Evolutionary conservation across 257 asterid genomes (phyloP), one percentile per base, ranked within the genome.

Genomic region (Fraxinus quadrangulata): DNA sequence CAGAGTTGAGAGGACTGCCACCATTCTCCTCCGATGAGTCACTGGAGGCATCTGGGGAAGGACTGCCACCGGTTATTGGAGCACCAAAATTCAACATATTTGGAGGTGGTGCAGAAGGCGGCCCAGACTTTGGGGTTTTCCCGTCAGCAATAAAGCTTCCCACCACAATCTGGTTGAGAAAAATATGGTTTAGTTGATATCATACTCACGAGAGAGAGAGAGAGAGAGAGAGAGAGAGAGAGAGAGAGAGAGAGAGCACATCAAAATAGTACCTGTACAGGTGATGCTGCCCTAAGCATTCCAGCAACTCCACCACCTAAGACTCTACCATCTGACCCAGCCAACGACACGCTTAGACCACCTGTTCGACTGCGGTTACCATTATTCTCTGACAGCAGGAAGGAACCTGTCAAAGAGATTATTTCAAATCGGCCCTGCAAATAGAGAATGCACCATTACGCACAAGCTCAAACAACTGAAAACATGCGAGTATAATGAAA

Each of bases 231-330:
- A 40, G 34, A 14, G 37, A 7, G 26, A 56, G 65, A 78, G 71
- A 40, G 34, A 14, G 37, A 7, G 26, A 14, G 37, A 7, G 71
- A 40, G 34, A 14, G 37, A 7, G 26, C 30, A 8, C 23, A 14
- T 9, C 10, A 67, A 69, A 47, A 51, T 2, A 2, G 24, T 79
- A 92, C 98, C 97, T 95, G 99, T 67, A 91, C 92, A 0, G 92
- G 85, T 13, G 98, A 81, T 45, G 96, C 97, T 61, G 99, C 99
- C 85, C 81, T 80, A 34, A 95, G 98, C 79, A 78, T 47, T 79
- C 98, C 99, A 17, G 92, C 92, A 75, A 95, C 97, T 73, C 93
- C 94, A 61, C 99, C 99, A 26, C 98, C 99, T 87, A 93, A 72
- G 39, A 95, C 98, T 72, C 87, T 85, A 34, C 96, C 96, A 72